Evolutionary conservation across 176 grass and related monocot species (phyloP).

Genomic region (Triticum monococcum): DNA sequence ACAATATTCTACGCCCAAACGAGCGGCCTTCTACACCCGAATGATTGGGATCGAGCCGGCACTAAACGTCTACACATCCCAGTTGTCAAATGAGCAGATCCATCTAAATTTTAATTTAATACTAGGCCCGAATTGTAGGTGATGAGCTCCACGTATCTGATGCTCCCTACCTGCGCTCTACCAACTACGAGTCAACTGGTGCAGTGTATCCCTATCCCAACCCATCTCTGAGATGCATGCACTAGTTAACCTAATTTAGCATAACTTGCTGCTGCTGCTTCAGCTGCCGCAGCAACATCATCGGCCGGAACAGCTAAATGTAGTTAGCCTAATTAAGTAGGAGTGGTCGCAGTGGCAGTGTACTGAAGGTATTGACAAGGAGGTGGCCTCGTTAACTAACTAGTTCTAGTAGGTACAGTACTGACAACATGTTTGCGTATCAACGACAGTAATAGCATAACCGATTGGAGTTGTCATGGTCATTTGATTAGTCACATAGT

Average conservation of each 20-base stretch:
- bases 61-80: not conserved
- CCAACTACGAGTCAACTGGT: not conserved
- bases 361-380: not conserved
- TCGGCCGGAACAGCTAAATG: not conserved
- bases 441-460: not conserved
- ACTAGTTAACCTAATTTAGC: not conserved
- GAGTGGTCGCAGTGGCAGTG: not conserved
- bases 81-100: conserved; percentile 9
- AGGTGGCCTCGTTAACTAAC: not conserved
- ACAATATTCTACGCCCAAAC: not conserved
- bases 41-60: not conserved
- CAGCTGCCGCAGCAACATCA: not conserved
- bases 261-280: not conserved
- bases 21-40: not conserved
- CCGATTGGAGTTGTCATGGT: not conserved
- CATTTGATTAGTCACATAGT: not conserved
- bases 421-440: not conserved
- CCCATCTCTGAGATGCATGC: not conserved
- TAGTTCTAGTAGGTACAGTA: not conserved
- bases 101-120: not conserved
- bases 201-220: not conserved
- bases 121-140: not conserved
- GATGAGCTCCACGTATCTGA: not conserved
- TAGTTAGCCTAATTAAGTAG: not conserved
- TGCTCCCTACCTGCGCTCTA: conserved; percentile 6